phyloP scores from a whole-genome alignment of 2,329 filamentous ascomycete genomes.

The Epichloe festucae region DNA sequence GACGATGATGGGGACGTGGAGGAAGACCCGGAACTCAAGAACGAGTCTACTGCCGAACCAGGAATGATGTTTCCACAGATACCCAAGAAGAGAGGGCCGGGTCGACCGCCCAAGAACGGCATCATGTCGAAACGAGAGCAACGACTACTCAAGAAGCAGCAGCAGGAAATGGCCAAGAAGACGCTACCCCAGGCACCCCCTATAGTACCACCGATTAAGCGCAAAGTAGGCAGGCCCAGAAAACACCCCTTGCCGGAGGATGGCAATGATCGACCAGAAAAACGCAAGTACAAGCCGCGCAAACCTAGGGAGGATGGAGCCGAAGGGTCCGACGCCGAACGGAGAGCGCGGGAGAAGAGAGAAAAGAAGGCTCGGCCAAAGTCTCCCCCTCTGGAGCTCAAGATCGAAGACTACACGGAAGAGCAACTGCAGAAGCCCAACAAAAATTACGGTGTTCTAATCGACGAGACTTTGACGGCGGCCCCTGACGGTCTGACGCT shows the following conservation, averaged over 20 bases:
- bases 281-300: constrained; percentile 53
- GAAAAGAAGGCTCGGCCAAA: constrained; percentile 46
- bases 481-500: constrained; percentile 42
- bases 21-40: constrained; percentile 11
- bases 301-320: constrained; percentile 43
- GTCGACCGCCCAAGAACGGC: constrained; percentile 71
- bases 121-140: constrained; percentile 71
- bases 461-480: constrained; percentile 45
- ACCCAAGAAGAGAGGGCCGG: constrained; percentile 60
- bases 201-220: constrained; percentile 41
- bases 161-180: constrained; percentile 36
- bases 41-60: constrained; percentile 17
- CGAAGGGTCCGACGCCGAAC: constrained; percentile 43
- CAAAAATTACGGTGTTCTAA: constrained; percentile 49
- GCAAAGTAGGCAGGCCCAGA: constrained; percentile 51
- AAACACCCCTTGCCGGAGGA: constrained; percentile 50
- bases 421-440: constrained; percentile 48
- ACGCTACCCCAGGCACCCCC: constrained; percentile 34
- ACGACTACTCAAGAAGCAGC: constrained; percentile 46
- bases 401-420: constrained; percentile 40
- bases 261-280: constrained; percentile 41
- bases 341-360: constrained; percentile 43
- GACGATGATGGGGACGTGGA: constrained; percentile 13
- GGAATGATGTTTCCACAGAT: constrained; percentile 29
- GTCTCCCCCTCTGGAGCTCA: constrained; percentile 47